phyloP scores from a whole-genome alignment of 768 basidiomycete species.

The Trichaptum fuscoviolaceum region DNA sequence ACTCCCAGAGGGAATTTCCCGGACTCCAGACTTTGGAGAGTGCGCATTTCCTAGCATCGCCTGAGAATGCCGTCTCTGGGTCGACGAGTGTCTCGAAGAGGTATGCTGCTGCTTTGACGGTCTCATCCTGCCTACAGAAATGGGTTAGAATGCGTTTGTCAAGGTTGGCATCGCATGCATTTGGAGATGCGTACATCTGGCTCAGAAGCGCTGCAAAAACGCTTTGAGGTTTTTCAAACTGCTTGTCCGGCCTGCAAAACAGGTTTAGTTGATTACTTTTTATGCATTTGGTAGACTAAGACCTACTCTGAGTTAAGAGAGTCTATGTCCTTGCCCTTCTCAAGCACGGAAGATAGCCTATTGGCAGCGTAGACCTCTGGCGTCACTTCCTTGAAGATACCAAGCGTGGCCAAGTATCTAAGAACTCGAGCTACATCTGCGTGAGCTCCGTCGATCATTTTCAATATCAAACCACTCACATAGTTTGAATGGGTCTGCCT shows the following conservation, averaged over 20 bases:
- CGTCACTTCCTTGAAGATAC: conserved; percentile 61
- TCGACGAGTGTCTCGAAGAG: conserved; percentile 59
- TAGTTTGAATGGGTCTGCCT: conserved; percentile 38
- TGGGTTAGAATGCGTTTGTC: neutral
- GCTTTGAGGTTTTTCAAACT: neutral
- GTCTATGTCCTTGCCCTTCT: conserved; percentile 54
- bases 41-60: conserved; percentile 15
- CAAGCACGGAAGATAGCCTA: conserved; percentile 61
- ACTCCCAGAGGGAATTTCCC: conserved; percentile 20
- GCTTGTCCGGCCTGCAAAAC: neutral
- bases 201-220: neutral
- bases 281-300: neutral
- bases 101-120: conserved; percentile 71
- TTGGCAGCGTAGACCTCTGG: conserved; percentile 73
- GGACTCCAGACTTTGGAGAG: conserved; percentile 18
- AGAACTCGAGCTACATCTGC: conserved; percentile 56
- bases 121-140: conserved; percentile 24
- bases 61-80: conserved; percentile 10
- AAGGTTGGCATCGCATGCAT: neutral
- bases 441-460: neutral
- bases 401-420: conserved; percentile 73
- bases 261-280: neutral
- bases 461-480: conserved; percentile 30
- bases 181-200: neutral
- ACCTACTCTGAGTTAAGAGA: conserved; percentile 46